These are phyloP conservation scores for Maudiozyma saulgeensis DNA, from an alignment of 805 yeast genomes.

Conservation along the genomic window DNA sequence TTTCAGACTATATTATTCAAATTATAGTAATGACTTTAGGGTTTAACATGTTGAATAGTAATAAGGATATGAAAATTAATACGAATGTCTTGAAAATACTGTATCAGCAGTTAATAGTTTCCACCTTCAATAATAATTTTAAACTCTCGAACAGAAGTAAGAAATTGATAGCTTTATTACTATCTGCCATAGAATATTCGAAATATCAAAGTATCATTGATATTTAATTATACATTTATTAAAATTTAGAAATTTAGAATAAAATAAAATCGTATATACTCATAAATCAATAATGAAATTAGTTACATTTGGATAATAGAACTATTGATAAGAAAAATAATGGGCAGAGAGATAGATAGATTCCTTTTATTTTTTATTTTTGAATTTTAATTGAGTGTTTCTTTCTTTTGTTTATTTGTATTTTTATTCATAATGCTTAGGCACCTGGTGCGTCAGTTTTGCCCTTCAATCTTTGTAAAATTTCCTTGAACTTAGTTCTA, in stretches of 20 bases:
- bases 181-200: conserved; percentile 12
- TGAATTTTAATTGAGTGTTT: too few relatives aligned
- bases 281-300: neutral
- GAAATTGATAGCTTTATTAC: conserved; percentile 8
- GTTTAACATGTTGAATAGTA: conserved; percentile 15
- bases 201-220: conserved; percentile 1
- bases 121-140: neutral
- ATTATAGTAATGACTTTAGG: conserved; percentile 16
- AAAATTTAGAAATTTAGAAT: neutral
- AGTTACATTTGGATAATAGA: neutral
- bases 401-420: neutral
- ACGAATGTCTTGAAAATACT: conserved; percentile 15
- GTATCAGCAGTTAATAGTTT: conserved; percentile 7
- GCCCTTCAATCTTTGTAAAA: conserved; percentile 55
- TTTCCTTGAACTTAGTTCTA: conserved; percentile 59
- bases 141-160: neutral
- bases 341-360: too few relatives aligned
- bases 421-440: conserved; percentile 21
- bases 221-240: neutral
- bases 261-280: neutral
- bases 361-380: too few relatives aligned
- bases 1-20: conserved; percentile 8
- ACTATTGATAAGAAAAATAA: neutral
- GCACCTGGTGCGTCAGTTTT: conserved; percentile 72
- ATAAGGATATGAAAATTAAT: conserved; percentile 14